Percentiles rank a stretch among this genome's conserved stretches.
Conservation (phyloP, 371 early-diverging fungal species). For the Mortierella sp. region DNA sequence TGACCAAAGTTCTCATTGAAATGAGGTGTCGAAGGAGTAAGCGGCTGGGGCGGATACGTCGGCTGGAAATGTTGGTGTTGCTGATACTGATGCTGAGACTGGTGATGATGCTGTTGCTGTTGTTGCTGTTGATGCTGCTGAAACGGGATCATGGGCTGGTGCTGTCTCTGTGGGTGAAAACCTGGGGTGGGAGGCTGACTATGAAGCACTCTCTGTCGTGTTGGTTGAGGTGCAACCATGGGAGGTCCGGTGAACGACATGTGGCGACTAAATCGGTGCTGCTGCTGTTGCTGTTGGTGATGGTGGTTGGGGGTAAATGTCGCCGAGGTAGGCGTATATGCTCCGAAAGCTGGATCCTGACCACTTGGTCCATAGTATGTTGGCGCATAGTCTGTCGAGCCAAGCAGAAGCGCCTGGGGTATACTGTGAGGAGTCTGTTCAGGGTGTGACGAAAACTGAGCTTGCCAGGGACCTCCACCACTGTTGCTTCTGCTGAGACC, state of each 20-base stretch:
- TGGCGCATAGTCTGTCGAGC: conserved; percentile 20
- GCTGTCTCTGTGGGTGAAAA: conserved; percentile 17
- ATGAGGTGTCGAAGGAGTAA: conserved; percentile 17
- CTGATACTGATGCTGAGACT: conserved; percentile 13
- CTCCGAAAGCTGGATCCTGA: conserved; percentile 17
- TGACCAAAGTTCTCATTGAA: conserved; percentile 4
- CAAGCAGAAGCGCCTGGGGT: conserved; percentile 40
- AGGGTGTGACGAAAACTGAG: conserved; percentile 14
- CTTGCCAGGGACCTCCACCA: conserved; percentile 9
- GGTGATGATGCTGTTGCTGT: conserved; percentile 12
- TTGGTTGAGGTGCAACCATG: conserved; percentile 34
- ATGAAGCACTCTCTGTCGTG: conserved; percentile 26
- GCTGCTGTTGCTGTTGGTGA: conserved; percentile 26
- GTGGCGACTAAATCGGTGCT: conserved; percentile 40
- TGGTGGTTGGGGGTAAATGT: conserved; percentile 14
- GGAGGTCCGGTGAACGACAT: conserved; percentile 24
- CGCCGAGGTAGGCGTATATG: conserved; percentile 17
- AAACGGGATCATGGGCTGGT: conserved; percentile 6
- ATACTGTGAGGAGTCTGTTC: conserved; percentile 45
- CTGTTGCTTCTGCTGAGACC: conserved; percentile 22
- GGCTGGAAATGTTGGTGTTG: conserved; percentile 18
- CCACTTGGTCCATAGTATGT: conserved; percentile 13
- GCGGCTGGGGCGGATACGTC: conserved; percentile 5
- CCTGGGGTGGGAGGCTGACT: conserved; percentile 18
- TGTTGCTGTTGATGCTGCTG: conserved; percentile 15